These are phyloP conservation scores for Erucastrum elatum DNA, from an alignment of 345 rosid species.

Conservation along the genomic window DNA sequence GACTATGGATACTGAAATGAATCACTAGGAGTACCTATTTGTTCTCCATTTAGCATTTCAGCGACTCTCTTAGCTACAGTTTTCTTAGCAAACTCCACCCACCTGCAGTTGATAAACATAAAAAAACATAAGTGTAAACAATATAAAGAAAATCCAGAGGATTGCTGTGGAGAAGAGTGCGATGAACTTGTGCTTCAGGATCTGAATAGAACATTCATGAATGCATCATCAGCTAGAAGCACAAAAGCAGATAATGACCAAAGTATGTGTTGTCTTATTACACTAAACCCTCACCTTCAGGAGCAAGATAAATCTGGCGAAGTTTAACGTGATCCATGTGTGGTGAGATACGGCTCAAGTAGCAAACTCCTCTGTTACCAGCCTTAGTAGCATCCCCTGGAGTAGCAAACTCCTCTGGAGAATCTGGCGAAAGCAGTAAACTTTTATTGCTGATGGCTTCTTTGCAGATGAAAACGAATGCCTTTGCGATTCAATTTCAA, in stretches of 20 bases:
- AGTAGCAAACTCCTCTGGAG: background rate
- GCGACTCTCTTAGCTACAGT: slow-evolving; percentile 77
- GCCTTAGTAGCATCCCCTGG: slow-evolving; percentile 60
- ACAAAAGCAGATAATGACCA: background rate
- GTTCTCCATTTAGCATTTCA: slow-evolving; percentile 86
- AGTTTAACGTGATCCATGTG: slow-evolving; percentile 85
- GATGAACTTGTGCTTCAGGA: slow-evolving; percentile 45
- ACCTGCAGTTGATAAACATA: slow-evolving; percentile 47
- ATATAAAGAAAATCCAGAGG: background rate
- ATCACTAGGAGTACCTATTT: slow-evolving; percentile 54
- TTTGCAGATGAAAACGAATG: too few species aligned
- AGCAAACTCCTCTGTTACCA: slow-evolving; percentile 83
- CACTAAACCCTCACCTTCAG: slow-evolving; percentile 33
- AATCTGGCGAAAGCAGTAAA: background rate
- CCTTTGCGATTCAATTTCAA: background rate
- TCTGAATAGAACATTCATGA: slow-evolving; percentile 42
- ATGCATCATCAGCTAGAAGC: slow-evolving; percentile 15
- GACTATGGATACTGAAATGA: background rate
- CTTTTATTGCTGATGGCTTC: background rate
- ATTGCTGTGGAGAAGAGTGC: slow-evolving; percentile 20
- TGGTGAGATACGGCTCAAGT: slow-evolving; percentile 85
- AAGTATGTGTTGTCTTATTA: background rate
- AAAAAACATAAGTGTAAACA: background rate
- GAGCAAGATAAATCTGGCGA: slow-evolving; percentile 85
- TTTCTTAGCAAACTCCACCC: slow-evolving; percentile 92